Evolutionary conservation across 176 grass and related monocot genomes (phyloP).

Genomic region (Rhynchospora breviuscula): DNA sequence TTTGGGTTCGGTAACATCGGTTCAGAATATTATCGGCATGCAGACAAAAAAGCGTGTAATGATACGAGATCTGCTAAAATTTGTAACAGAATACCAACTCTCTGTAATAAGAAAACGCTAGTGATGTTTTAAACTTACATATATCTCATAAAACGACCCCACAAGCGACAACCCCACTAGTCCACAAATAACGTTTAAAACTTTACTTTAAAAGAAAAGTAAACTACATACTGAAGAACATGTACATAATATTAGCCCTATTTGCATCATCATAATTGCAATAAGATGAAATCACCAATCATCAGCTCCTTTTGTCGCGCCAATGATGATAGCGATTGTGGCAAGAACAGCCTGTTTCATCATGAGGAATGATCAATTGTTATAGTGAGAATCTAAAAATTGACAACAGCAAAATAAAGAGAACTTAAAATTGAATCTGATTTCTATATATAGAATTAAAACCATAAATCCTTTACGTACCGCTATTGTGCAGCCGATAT

Average conservation of each 20-base stretch:
- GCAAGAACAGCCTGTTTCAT: conserved; percentile 52
- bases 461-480: conserved; percentile 41
- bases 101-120: too few relatives aligned
- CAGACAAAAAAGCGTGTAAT: not conserved
- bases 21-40: too few relatives aligned
- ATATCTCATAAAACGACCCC: not conserved
- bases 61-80: not conserved
- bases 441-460: not conserved
- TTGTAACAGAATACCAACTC: not conserved
- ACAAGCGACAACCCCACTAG: not conserved
- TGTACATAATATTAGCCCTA: not conserved
- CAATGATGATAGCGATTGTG: conserved; percentile 55
- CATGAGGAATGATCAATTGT: conserved; percentile 4
- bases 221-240: not conserved
- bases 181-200: too few relatives aligned
- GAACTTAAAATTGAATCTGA: not conserved
- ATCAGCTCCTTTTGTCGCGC: conserved; percentile 46
- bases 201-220: not conserved
- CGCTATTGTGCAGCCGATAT: conserved; percentile 66
- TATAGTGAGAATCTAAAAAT: not conserved
- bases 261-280: conserved; percentile 7
- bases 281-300: conserved; percentile 33
- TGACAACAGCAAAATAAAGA: not conserved
- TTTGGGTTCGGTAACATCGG: too few relatives aligned
- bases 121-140: not conserved